Percentiles rank a stretch among this genome's conserved stretches.
phyloP scores from a whole-genome alignment of 345 rosid genomes.

The Linum trigynum region DNA sequence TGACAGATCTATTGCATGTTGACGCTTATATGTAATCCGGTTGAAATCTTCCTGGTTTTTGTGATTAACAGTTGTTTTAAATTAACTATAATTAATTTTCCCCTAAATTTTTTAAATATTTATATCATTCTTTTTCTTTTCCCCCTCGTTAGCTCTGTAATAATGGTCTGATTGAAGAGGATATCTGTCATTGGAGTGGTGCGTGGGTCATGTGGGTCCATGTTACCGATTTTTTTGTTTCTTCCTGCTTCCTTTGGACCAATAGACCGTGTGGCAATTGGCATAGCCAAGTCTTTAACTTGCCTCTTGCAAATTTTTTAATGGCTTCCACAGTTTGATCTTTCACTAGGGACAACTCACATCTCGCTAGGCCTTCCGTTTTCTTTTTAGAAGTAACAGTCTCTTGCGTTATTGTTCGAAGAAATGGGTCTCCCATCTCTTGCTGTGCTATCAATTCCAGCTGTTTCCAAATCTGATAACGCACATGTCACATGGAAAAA shows the following conservation, averaged over 20 bases:
- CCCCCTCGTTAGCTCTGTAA: not conserved
- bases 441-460: not conserved
- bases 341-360: no score
- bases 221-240: not conserved
- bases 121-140: no score
- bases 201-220: not conserved
- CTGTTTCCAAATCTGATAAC: not conserved
- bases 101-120: no score
- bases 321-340: not conserved
- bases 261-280: not conserved
- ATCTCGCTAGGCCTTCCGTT: no score
- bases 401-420: not conserved
- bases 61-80: not conserved
- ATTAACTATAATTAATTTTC: not conserved
- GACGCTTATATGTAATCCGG: constrained; percentile 7
- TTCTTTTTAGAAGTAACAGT: not conserved
- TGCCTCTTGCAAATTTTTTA: not conserved
- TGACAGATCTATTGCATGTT: constrained; percentile 24
- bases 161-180: not conserved
- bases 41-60: not conserved
- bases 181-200: not conserved
- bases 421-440: no score
- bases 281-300: not conserved
- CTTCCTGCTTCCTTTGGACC: not conserved
- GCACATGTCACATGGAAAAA: not conserved